Conservation (phyloP, 768 basidiomycete species). For the Leccinum olivaceopallidum region DNA sequence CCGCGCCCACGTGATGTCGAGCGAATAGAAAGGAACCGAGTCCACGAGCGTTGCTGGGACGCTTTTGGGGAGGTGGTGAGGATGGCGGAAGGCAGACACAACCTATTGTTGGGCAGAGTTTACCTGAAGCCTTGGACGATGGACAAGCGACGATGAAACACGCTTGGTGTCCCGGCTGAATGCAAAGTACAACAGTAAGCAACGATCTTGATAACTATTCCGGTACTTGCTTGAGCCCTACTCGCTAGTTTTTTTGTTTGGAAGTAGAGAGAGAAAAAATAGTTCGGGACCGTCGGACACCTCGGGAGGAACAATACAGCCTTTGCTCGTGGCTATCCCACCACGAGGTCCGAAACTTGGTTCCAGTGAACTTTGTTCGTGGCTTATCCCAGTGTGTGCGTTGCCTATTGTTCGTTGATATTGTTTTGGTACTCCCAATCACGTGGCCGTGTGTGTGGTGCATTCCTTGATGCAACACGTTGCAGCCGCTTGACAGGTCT, state of each 20-base stretch:
- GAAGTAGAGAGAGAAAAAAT: neutral
- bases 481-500: neutral
- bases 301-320: conserved; percentile 16
- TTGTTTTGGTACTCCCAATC: conserved; percentile 7
- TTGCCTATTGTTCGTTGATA: conserved; percentile 27
- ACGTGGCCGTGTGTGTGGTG: conserved; percentile 21
- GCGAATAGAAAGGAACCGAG: conserved; percentile 23
- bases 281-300: neutral
- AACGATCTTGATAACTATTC: neutral
- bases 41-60: conserved; percentile 43
- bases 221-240: neutral
- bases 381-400: neutral
- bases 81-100: conserved; percentile 59
- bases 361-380: conserved; percentile 12
- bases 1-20: conserved; percentile 18
- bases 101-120: conserved; percentile 52
- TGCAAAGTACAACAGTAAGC: conserved; percentile 7
- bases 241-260: conserved; percentile 2
- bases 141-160: conserved; percentile 9
- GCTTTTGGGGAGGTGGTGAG: conserved; percentile 53
- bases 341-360: neutral
- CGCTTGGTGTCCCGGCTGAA: neutral
- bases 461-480: neutral
- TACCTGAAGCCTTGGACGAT: conserved; percentile 27
- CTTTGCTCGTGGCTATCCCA: conserved; percentile 11